These are phyloP conservation scores for Actinomortierella ambigua DNA, from an alignment of 371 early-diverging fungal genomes.

Conservation along the genomic window DNA sequence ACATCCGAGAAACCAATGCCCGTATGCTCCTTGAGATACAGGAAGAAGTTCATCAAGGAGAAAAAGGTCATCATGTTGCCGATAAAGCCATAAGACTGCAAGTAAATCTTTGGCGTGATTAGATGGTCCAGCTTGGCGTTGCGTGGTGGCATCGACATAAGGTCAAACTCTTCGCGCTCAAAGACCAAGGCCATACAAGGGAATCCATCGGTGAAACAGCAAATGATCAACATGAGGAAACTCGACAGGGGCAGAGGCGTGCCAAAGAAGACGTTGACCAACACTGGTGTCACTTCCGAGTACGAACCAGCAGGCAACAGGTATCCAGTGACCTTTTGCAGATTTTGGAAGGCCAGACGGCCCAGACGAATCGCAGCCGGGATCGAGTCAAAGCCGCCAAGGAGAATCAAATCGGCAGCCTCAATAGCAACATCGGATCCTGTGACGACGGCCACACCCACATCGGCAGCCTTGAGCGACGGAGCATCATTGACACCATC, in stretches of 20 bases:
- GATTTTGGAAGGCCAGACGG: constrained; percentile 82
- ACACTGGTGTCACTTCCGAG: constrained; percentile 72
- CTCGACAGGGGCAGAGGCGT: constrained; percentile 67
- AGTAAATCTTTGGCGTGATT: constrained; percentile 55
- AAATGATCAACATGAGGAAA: constrained; percentile 69
- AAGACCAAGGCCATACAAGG: constrained; percentile 69
- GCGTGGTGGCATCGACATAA: constrained; percentile 66
- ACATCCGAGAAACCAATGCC: constrained; percentile 53
- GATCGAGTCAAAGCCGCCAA: constrained; percentile 78
- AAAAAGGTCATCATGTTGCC: constrained; percentile 64
- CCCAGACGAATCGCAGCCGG: constrained; percentile 79
- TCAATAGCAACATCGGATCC: constrained; percentile 83
- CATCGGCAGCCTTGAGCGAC: constrained; percentile 77
- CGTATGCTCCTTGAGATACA: constrained; percentile 54
- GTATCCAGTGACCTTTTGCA: constrained; percentile 82
- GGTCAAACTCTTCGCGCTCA: constrained; percentile 66
- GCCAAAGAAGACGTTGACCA: constrained; percentile 73
- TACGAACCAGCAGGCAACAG: constrained; percentile 74
- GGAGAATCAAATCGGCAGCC: constrained; percentile 74
- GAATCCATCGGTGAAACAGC: constrained; percentile 55
- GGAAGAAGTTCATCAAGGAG: constrained; percentile 66
- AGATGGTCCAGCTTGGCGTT: constrained; percentile 63
- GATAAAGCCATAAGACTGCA: constrained; percentile 69
- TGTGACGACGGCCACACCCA: constrained; percentile 80
- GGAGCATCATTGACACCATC: constrained; percentile 97